These are phyloP conservation scores for Dendryphion nanum DNA, from an alignment of 2,329 filamentous ascomycete species.

Conservation along the genomic window DNA sequence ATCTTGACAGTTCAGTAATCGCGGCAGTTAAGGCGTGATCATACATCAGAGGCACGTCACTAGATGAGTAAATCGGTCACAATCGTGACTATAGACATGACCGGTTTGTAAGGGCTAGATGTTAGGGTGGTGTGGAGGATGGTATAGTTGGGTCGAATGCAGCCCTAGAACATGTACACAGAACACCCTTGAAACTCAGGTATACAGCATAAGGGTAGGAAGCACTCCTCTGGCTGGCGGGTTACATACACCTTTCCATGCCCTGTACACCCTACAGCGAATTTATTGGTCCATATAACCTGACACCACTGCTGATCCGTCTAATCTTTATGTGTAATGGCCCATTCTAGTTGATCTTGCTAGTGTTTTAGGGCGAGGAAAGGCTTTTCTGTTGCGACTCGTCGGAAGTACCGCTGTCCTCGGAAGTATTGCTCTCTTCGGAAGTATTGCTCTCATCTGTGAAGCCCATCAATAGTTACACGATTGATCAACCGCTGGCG, in stretches of 20 bases:
- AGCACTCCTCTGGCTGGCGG: constrained; percentile 1
- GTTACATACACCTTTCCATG: constrained; percentile 1
- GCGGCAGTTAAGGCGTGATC: no score
- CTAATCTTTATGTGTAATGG: constrained; percentile 1
- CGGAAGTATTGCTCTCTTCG: constrained; percentile 1
- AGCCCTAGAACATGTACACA: neutral
- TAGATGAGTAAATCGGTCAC: no score
- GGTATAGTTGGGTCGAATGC: no score
- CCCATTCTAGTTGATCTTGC: neutral
- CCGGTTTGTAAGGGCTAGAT: no score
- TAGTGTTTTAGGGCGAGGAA: neutral
- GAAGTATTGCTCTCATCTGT: neutral
- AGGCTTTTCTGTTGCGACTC: constrained; percentile 1
- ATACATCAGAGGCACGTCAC: no score
- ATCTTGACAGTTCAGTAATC: no score
- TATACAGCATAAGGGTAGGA: neutral
- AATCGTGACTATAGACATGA: no score
- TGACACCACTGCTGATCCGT: neutral
- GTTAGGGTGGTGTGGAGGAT: no score
- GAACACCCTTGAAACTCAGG: constrained; percentile 1
- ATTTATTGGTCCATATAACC: constrained; percentile 2
- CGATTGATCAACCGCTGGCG: constrained; percentile 1
- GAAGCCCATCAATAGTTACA: constrained; percentile 1
- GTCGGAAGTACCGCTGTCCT: neutral
- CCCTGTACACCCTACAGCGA: neutral